Base-by-base conservation (phyloP, 257 asterid genomes). In the Haberlea rhodopensis region DNA sequence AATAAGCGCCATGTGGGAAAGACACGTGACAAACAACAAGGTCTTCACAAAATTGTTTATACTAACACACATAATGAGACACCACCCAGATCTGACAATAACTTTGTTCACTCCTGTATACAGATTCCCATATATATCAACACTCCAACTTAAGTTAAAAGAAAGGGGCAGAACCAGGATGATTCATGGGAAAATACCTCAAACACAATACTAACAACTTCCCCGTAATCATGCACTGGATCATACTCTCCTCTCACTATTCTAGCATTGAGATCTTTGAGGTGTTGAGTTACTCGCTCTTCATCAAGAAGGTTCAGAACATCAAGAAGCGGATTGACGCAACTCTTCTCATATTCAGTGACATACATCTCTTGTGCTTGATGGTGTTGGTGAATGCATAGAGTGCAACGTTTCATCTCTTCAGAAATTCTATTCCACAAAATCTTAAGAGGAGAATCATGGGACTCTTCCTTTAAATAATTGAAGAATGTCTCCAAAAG, bases 371-470 rank as follows among this genome's bases (percentile, higher is more conserved):
- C 88, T 67, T 82, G 95, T 56, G 95, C 91, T 76, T 87, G 99
- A 85, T 92, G 97, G 71, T 92, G 95, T 78, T 89, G 96, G 57
- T 84, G 89, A 58, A 89, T 82, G 69, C 99, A 92, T 34, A 84
- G 82, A 26, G 88, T 83, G 83, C 99, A 92, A 49, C 61, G 65
- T 53, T 84, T 84, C 89, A 84, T 82, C 84, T 92, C 99, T 28
- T 53, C 31, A 10, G 95, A 80, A 64, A 86, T 73, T 73, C 99
- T 80, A 28, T 63, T 70, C 94, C 90, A 83, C 31, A 92, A 62
- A 68, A 80, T 73, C 85, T 87, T 87, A 52, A 92, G 90, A 72
- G 99, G 96, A 59, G 97, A 92, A 81, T 76, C 95, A 29, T 0
- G 27, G 52, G 76, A 62, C 24, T 84, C 86, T 51, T 87, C 94